Evolutionary conservation across 202 grass and related monocot genomes (phyloP).

Genomic region (Carex sylvatica): DNA sequence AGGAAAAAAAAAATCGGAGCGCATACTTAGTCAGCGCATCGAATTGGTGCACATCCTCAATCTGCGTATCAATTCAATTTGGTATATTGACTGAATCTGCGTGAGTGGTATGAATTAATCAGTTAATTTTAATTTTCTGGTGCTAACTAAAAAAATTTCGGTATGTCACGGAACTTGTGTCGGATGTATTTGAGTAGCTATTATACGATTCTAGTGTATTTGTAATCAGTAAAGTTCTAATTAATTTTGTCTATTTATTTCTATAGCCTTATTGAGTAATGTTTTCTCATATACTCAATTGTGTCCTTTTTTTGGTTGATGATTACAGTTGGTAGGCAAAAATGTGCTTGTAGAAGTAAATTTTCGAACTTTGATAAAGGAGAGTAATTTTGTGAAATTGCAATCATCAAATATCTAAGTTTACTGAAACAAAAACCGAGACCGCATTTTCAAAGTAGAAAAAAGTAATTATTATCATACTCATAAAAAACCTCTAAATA

Average conservation of each 20-base stretch:
- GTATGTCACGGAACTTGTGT: background rate
- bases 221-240: background rate
- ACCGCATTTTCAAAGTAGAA: too few relatives aligned
- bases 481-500: too few relatives aligned
- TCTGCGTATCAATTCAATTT: too few relatives aligned
- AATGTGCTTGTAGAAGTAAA: background rate
- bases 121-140: too few relatives aligned
- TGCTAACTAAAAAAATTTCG: too few relatives aligned
- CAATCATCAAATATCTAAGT: background rate
- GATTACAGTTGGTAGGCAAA: background rate
- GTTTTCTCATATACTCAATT: background rate
- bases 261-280: background rate
- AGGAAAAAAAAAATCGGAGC: too few relatives aligned
- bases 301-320: background rate
- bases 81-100: too few relatives aligned
- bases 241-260: background rate
- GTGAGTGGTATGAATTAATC: too few relatives aligned
- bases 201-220: background rate
- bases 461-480: too few relatives aligned
- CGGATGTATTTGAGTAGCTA: background rate
- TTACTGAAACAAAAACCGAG: background rate
- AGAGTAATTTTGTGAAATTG: background rate
- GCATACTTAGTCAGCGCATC: too few relatives aligned
- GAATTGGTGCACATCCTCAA: too few relatives aligned
- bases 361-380: background rate